Evolutionary conservation across 805 yeast genomes (phyloP).

Genomic region (Limtongozyma cylindracea): DNA sequence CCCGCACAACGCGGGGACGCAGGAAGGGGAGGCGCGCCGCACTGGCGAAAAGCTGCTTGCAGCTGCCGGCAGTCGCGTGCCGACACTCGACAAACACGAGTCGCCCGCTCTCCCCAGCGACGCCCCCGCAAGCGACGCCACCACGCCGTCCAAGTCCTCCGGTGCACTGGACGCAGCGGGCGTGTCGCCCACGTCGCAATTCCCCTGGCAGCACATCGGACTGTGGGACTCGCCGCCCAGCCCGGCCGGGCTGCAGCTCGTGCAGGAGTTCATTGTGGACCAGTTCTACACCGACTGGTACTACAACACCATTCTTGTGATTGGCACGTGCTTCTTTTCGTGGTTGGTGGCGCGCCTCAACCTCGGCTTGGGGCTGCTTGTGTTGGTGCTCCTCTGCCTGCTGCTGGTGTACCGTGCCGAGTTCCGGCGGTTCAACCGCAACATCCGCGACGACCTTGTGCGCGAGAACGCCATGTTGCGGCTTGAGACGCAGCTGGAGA

Average conservation of each 20-base stretch:
- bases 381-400: slow-evolving; percentile 30
- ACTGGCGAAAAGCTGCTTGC: background rate
- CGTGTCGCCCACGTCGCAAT: slow-evolving; percentile 1
- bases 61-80: too few relatives aligned
- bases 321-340: slow-evolving; percentile 50
- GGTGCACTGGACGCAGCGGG: too few relatives aligned
- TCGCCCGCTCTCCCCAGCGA: too few relatives aligned
- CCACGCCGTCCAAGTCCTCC: too few relatives aligned
- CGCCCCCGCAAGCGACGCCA: too few relatives aligned
- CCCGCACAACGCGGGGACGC: slow-evolving; percentile 1
- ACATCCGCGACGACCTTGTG: slow-evolving; percentile 52
- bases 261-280: slow-evolving; percentile 39
- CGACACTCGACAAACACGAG: too few relatives aligned
- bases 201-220: slow-evolving; percentile 15
- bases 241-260: slow-evolving; percentile 7
- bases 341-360: slow-evolving; percentile 43
- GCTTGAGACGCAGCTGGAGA: slow-evolving; percentile 36
- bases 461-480: slow-evolving; percentile 38
- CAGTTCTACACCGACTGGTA: slow-evolving; percentile 50
- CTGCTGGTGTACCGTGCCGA: slow-evolving; percentile 49
- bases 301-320: slow-evolving; percentile 34
- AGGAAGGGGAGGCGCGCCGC: background rate
- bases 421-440: slow-evolving; percentile 49
- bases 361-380: slow-evolving; percentile 36
- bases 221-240: slow-evolving; percentile 7